Percentiles rank a stretch among this genome's conserved stretches.
These are phyloP conservation scores for Exophiala dermatitidis DNA, from an alignment of 2,329 filamentous ascomycete species.

Conservation along the genomic window DNA sequence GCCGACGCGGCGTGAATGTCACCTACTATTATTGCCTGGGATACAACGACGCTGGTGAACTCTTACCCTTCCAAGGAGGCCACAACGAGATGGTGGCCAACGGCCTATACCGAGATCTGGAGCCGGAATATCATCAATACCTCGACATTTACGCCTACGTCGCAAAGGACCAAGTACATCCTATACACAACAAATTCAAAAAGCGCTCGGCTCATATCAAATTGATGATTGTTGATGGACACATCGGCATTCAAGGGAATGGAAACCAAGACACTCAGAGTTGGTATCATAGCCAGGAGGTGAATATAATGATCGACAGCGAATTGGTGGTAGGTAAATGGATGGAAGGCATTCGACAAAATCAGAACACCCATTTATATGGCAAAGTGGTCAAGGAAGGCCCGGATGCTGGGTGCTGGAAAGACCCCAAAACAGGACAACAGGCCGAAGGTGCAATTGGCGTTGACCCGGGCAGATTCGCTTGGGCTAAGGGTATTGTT, in stretches of 20 bases:
- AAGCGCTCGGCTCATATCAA: conserved; percentile 46
- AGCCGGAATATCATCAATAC: conserved; percentile 40
- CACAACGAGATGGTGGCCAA: conserved; percentile 66
- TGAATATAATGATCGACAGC: conserved; percentile 68
- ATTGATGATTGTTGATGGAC: conserved; percentile 64
- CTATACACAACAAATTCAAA: conserved; percentile 1
- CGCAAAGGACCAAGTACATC: conserved; percentile 62
- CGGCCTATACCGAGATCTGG: conserved; percentile 53
- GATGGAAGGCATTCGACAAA: conserved; percentile 55
- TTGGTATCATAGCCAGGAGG: conserved; percentile 71
- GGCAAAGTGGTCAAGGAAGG: conserved; percentile 42
- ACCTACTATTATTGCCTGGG: conserved; percentile 67
- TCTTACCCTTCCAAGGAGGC: conserved; percentile 67
- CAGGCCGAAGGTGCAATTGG: conserved; percentile 47
- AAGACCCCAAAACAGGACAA: conserved; percentile 44
- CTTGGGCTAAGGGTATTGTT: conserved; percentile 52
- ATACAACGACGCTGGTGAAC: conserved; percentile 71
- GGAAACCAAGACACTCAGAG: conserved; percentile 76
- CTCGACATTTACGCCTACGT: conserved; percentile 65
- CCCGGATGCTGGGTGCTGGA: conserved; percentile 56
- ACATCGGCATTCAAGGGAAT: conserved; percentile 62
- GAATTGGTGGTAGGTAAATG: conserved; percentile 53
- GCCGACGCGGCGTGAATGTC: conserved; percentile 60
- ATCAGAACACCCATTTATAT: conserved; percentile 60
- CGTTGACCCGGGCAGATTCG: conserved; percentile 48